These are phyloP conservation scores for Phytopythium vexans DNA, from an alignment of 352 stramenopile genomes.

Conservation along the genomic window DNA sequence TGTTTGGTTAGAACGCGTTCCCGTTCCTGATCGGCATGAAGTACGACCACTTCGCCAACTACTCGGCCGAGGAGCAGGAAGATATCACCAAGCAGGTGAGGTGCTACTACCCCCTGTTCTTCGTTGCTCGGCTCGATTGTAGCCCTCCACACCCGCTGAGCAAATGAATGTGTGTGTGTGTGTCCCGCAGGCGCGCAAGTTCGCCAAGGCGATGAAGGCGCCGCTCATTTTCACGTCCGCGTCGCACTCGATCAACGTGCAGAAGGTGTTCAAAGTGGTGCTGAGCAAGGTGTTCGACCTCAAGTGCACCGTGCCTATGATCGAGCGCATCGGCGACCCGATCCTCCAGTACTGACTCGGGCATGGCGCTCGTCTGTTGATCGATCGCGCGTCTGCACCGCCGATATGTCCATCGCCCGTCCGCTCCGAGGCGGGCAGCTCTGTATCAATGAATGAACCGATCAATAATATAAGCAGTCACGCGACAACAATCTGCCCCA, in stretches of 20 bases:
- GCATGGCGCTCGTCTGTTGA: no score
- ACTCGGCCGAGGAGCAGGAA: constrained; percentile 89
- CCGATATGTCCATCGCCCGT: no score
- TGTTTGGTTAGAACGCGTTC: constrained; percentile 71
- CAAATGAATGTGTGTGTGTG: constrained; percentile 85
- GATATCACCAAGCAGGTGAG: constrained; percentile 92
- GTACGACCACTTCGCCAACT: constrained; percentile 93
- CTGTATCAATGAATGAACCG: no score
- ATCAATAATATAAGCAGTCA: no score
- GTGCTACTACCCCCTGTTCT: background rate
- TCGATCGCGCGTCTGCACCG: no score
- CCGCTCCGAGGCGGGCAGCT: no score
- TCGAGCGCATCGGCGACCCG: constrained; percentile 89
- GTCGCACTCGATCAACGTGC: constrained; percentile 94
- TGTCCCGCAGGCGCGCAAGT: constrained; percentile 83
- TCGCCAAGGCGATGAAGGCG: constrained; percentile 94
- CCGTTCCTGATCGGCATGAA: constrained; percentile 94
- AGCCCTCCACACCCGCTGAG: constrained; percentile 93
- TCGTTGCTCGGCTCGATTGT: background rate
- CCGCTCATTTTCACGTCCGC: constrained; percentile 93
- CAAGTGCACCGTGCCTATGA: constrained; percentile 92
- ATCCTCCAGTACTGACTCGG: constrained; percentile 84
- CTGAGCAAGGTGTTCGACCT: constrained; percentile 94
- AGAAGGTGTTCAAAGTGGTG: constrained; percentile 96
- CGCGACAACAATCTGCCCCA: no score